These are phyloP conservation scores for Neurospora sp. DNA, from an alignment of 495 filamentous ascomycete genomes.

Conservation along the genomic window DNA sequence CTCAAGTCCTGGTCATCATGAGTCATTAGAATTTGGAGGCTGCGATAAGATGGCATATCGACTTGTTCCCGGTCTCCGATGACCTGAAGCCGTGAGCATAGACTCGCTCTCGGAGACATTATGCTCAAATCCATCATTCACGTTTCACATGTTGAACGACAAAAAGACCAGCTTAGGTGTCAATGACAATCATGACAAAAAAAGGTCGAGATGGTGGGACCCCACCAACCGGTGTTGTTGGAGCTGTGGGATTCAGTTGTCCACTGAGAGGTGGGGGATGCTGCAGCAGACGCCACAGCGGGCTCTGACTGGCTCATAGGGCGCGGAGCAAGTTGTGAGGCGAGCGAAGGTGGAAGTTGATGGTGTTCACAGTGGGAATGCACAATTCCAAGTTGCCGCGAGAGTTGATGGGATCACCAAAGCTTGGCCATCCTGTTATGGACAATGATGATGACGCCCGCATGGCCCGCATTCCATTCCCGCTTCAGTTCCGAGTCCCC, in stretches of 20 bases:
- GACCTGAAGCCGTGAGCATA: neutral
- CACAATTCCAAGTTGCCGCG: neutral
- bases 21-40: neutral
- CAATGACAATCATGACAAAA: neutral
- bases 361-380: neutral
- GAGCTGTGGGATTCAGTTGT: slow-evolving; percentile 1
- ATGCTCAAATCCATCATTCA: neutral
- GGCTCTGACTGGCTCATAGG: slow-evolving; percentile 11
- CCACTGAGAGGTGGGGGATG: slow-evolving; percentile 7
- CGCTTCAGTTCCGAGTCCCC: neutral
- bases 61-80: neutral
- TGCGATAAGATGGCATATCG: neutral
- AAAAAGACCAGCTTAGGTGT: neutral
- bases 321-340: neutral
- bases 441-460: neutral
- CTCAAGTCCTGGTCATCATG: neutral
- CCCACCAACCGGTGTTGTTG: neutral
- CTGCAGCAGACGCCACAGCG: slow-evolving; percentile 11
- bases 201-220: neutral
- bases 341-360: neutral
- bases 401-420: neutral
- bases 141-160: neutral
- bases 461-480: neutral
- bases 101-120: neutral
- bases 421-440: neutral